These are phyloP conservation scores for Pyrenophora tritici-repentis DNA, from an alignment of 2,329 filamentous ascomycete genomes.

Conservation along the genomic window DNA sequence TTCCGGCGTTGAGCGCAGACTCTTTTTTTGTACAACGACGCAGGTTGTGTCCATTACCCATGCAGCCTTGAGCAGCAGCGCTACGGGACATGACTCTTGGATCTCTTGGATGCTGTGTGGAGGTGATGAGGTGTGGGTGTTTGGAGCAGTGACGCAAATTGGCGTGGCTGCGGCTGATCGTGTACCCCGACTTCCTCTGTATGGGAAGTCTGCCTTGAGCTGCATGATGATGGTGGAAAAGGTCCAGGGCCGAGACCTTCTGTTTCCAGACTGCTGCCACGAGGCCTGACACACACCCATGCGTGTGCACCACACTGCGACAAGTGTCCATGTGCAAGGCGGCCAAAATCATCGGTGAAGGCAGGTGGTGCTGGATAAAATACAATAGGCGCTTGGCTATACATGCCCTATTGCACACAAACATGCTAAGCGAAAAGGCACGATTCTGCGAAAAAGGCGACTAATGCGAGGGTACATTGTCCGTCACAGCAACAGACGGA, in stretches of 20 bases:
- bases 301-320: constrained; percentile 13
- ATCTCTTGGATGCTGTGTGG: background rate
- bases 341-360: constrained; percentile 23
- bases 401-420: constrained; percentile 7
- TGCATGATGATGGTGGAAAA: constrained; percentile 32
- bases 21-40: constrained; percentile 3
- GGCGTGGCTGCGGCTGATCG: constrained; percentile 17
- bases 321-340: constrained; percentile 21
- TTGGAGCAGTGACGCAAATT: constrained; percentile 16
- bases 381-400: constrained; percentile 27
- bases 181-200: constrained; percentile 8
- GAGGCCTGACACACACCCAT: constrained; percentile 24
- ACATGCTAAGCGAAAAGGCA: constrained; percentile 13
- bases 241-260: constrained; percentile 24
- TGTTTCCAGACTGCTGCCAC: constrained; percentile 27
- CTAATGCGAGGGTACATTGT: constrained; percentile 11
- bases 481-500: background rate
- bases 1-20: background rate
- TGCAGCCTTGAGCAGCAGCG: background rate
- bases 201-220: constrained; percentile 30
- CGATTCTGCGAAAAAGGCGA: constrained; percentile 8
- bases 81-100: no score
- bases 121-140: constrained; percentile 19
- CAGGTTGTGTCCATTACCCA: background rate
- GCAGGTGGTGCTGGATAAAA: constrained; percentile 11